Evolutionary conservation across 495 filamentous ascomycete species (phyloP), one percentile per base, ranked within the genome.

Genomic region (Penicillium mononematosum): DNA sequence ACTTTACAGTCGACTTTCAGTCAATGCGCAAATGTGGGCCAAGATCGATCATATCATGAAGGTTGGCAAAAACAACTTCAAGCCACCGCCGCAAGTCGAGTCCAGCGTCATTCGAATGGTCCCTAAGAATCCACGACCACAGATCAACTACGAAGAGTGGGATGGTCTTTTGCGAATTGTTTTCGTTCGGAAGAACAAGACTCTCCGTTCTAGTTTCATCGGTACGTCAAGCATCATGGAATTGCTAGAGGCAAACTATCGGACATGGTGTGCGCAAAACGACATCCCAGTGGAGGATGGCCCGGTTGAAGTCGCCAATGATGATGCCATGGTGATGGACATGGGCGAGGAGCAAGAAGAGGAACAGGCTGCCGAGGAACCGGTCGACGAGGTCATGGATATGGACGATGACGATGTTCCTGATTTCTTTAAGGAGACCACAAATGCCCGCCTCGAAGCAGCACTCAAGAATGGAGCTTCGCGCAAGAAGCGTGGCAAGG

Each of bases 1-100:
- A 32, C 85, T 97, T 17, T 98, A 96, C 73, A 89, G 86, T 59
- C 83, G 93, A 12, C 81, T 97, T 31, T 86, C 81, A 8, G 92
- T 94, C 29, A 98, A 98, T 60, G 91, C 89, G 24, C 94, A 97
- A 69, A 96, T 97, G 82, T 96, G 89, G 88, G 88, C 92, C 16
- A 89, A 86, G 58, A 85, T 92, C 39, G 85, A 85, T 45, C 91
- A 96, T 66, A 87, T 95, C 62, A 88, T 92, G 84, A 95, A 95
- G 75, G 92, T 96, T 29, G 91, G 91, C 31, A 87, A 86, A 61
- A 92, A 93, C 71, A 98, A 97, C 76, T 97, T 95, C 81, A 92
- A 88, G 63, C 94, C 94, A 1, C 92, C 93, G 19, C 93, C 93
- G 10, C 81, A 88, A 65, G 93, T 98, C 19, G 93, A 98, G 72